These are phyloP conservation scores for Penicillium sp. DNA, from an alignment of 2,329 filamentous ascomycete species.

Conservation along the genomic window DNA sequence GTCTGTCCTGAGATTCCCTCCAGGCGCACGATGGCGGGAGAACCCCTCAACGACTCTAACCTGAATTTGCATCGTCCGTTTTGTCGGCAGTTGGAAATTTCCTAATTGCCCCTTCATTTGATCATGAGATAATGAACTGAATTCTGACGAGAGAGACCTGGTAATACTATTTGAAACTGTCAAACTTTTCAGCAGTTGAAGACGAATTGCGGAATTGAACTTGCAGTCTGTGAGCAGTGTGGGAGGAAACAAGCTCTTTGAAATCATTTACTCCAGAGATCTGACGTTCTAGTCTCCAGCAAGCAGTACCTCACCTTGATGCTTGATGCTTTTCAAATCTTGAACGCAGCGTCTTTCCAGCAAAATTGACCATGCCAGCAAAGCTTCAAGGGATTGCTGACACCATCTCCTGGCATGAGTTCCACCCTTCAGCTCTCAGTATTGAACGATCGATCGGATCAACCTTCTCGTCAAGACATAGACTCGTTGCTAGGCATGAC, in stretches of 20 bases:
- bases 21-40: too few species aligned
- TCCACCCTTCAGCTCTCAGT: not conserved
- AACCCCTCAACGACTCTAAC: not conserved
- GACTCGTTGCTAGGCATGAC: not conserved
- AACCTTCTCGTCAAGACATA: not conserved
- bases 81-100: not conserved
- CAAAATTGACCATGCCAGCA: not conserved
- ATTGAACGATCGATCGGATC: not conserved
- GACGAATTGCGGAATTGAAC: not conserved
- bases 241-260: too few species aligned
- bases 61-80: not conserved
- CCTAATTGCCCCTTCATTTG: not conserved
- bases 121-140: not conserved
- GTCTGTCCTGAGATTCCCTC: not conserved
- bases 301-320: too few species aligned
- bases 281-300: too few species aligned
- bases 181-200: not conserved
- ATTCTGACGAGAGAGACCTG: not conserved
- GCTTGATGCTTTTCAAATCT: too few species aligned
- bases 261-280: too few species aligned
- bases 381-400: not conserved
- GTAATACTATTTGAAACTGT: not conserved
- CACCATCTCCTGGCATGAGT: not conserved
- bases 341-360: too few species aligned
- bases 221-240: not conserved